Conservation (phyloP, 1,284 basidiomycete species). For the Uromyces viciae-fabae region DNA sequence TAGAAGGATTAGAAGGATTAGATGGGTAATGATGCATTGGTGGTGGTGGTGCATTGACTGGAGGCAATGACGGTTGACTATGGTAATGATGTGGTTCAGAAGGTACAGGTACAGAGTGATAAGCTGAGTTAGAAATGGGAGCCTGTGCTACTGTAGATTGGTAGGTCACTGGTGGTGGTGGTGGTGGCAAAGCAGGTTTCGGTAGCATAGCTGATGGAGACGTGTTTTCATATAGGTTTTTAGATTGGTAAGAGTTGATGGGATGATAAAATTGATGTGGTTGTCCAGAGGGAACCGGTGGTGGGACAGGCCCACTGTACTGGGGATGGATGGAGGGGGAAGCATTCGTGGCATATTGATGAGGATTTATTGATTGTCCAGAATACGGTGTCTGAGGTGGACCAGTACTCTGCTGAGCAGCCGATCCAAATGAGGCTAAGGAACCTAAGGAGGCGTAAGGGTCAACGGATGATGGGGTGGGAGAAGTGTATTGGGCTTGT, state of each 20-base stretch:
- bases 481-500: constrained; percentile 32
- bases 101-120: constrained; percentile 42
- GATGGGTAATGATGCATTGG: not conserved
- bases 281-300: constrained; percentile 58
- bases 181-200: constrained; percentile 46
- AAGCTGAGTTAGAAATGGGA: constrained; percentile 39
- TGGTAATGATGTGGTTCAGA: constrained; percentile 50
- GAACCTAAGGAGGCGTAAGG: constrained; percentile 10
- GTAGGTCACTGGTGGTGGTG: constrained; percentile 47
- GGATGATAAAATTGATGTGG: constrained; percentile 48
- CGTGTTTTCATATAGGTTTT: not conserved
- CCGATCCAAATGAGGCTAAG: constrained; percentile 1
- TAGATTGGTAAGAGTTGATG: not conserved
- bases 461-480: constrained; percentile 17
- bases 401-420: not conserved
- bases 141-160: constrained; percentile 29
- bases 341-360: constrained; percentile 44
- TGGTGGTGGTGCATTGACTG: not conserved
- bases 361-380: no score
- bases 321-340: constrained; percentile 48
- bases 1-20: not conserved
- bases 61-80: not conserved
- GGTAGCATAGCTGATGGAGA: constrained; percentile 6
- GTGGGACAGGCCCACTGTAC: constrained; percentile 49
- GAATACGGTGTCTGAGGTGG: constrained; percentile 38